phyloP scores from a whole-genome alignment of 345 rosid species.

The Triadica sebifera region DNA sequence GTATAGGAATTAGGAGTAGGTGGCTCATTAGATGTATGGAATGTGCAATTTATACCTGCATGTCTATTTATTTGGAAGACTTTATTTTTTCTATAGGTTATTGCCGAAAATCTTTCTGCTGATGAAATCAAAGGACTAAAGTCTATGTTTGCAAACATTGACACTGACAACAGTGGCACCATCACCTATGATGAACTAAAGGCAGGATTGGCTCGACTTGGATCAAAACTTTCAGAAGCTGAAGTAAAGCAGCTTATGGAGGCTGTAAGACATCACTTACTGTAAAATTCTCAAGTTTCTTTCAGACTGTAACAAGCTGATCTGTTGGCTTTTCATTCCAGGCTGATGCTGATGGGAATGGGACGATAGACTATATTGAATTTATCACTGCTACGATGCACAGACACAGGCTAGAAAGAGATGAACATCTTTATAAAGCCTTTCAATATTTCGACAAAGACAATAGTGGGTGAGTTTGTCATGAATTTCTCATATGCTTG shows the following conservation, averaged over 20 bases:
- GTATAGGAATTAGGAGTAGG: not conserved
- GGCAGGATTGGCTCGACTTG: constrained; percentile 40
- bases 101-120: constrained; percentile 38
- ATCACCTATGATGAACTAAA: constrained; percentile 45
- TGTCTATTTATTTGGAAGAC: not conserved
- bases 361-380: constrained; percentile 37
- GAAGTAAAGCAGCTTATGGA: constrained; percentile 49
- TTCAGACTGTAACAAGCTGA: not conserved
- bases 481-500: not conserved
- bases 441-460: constrained; percentile 38
- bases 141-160: constrained; percentile 40
- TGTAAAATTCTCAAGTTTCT: no score
- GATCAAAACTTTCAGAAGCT: constrained; percentile 42
- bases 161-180: constrained; percentile 45
- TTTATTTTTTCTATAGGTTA: constrained; percentile 26
- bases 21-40: not conserved
- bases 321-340: constrained; percentile 6
- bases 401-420: constrained; percentile 35
- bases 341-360: constrained; percentile 46
- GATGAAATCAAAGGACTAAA: constrained; percentile 46
- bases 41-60: not conserved
- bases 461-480: constrained; percentile 29
- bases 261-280: constrained; percentile 36
- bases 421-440: constrained; percentile 36
- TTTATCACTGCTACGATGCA: constrained; percentile 44